A percentile compares a stretch with the other conserved stretches of the same genome.
Evolutionary conservation across 441 rosid species (phyloP).

Genomic region (Brassica balearica): DNA sequence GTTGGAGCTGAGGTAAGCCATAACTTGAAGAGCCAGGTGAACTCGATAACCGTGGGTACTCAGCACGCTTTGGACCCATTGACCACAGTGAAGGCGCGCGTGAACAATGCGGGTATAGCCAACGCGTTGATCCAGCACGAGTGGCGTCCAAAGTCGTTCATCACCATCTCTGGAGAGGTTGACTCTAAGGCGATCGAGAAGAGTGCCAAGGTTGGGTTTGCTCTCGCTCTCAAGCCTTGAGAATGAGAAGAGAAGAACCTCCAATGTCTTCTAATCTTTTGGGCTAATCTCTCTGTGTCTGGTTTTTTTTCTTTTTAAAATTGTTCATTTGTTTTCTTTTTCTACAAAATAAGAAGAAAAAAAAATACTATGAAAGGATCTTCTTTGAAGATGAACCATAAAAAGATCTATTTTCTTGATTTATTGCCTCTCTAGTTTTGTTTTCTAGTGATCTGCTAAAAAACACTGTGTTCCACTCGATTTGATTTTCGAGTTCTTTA

Average conservation of each 20-base stretch:
- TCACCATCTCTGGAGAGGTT: slow-evolving; percentile 93
- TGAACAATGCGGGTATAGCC: slow-evolving; percentile 82
- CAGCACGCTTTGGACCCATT: slow-evolving; percentile 89
- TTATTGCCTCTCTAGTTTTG: background rate
- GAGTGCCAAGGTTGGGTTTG: slow-evolving; percentile 90
- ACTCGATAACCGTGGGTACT: slow-evolving; percentile 78
- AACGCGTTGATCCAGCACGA: slow-evolving; percentile 93
- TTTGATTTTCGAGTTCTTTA: slow-evolving; percentile 15
- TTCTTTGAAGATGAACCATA: slow-evolving; percentile 22
- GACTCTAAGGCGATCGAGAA: slow-evolving; percentile 91
- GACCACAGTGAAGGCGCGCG: slow-evolving; percentile 86
- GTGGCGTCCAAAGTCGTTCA: slow-evolving; percentile 88
- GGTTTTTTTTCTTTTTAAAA: slow-evolving; percentile 20
- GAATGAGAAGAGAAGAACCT: slow-evolving; percentile 22
- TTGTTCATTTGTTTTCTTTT: slow-evolving; percentile 31
- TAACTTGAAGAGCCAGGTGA: slow-evolving; percentile 81
- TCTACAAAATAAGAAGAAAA: slow-evolving; percentile 31
- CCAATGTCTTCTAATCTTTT: background rate
- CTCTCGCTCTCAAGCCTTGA: slow-evolving; percentile 75
- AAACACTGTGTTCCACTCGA: background rate
- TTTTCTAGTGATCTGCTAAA: background rate
- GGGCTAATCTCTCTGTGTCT: background rate
- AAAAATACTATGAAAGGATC: slow-evolving; percentile 28
- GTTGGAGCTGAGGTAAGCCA: slow-evolving; percentile 96
- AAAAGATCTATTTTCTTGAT: background rate